Conservation (phyloP, 139 green algal species). For the Picochlorum sp. region DNA sequence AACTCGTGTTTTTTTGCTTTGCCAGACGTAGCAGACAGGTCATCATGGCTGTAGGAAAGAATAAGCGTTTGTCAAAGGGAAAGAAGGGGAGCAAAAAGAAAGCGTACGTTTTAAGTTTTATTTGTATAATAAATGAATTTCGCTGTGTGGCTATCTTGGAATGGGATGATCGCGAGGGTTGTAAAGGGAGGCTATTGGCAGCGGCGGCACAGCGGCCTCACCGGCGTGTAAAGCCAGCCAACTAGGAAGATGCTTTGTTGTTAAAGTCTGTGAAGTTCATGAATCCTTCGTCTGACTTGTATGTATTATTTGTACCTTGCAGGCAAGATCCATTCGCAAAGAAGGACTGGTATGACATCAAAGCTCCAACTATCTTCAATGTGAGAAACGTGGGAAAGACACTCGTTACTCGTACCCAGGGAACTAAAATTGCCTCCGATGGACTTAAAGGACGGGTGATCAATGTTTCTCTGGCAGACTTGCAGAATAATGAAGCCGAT, state of each 20-base stretch:
- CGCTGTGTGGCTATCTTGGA: too few species aligned
- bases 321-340: constrained; percentile 96
- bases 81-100: constrained; percentile 99
- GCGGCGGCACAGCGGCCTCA: too few species aligned
- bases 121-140: background rate
- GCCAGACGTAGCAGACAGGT: background rate
- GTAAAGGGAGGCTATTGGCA: too few species aligned
- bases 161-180: too few species aligned
- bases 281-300: background rate
- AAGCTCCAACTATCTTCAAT: constrained; percentile 92
- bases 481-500: constrained; percentile 97
- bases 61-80: constrained; percentile 97
- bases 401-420: constrained; percentile 88
- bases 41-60: constrained; percentile 81
- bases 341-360: constrained; percentile 99
- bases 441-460: constrained; percentile 96
- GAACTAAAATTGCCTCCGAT: constrained; percentile 99
- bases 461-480: constrained; percentile 90
- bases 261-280: background rate
- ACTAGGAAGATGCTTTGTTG: too few species aligned
- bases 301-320: constrained; percentile 12
- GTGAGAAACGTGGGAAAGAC: constrained; percentile 94
- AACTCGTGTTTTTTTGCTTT: background rate
- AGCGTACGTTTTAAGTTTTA: constrained; percentile 48
- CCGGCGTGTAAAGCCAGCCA: too few species aligned